phyloP scores from a whole-genome alignment of 352 stramenopile species.

The Globisporangium mamillatum region DNA sequence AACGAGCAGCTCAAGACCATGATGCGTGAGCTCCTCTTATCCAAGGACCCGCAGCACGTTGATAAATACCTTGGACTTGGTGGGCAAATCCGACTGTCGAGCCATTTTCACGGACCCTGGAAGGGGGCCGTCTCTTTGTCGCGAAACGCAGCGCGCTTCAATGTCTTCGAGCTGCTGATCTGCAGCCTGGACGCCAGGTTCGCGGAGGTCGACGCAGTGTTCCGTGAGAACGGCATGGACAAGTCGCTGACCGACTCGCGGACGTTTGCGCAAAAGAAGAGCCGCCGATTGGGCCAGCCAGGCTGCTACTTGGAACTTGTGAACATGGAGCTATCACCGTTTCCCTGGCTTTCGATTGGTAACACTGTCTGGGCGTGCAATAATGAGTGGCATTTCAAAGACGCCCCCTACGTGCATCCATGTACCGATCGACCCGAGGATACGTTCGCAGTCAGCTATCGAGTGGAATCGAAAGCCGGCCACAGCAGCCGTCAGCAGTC shows the following conservation, averaged over 20 bases:
- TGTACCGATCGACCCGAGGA: too few relatives aligned
- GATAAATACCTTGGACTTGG: neutral
- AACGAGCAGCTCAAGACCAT: slow-evolving; percentile 6
- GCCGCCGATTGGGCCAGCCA: neutral
- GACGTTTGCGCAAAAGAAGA: slow-evolving; percentile 10
- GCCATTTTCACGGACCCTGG: neutral
- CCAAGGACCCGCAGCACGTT: too few relatives aligned
- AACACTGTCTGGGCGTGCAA: slow-evolving; percentile 6
- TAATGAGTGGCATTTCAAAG: neutral
- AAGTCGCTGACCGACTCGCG: slow-evolving; percentile 9
- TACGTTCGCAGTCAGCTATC: too few relatives aligned
- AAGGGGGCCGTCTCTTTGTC: neutral
- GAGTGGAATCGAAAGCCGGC: too few relatives aligned
- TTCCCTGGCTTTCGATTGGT: neutral
- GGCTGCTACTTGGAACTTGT: slow-evolving; percentile 10
- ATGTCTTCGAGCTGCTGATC: slow-evolving; percentile 7
- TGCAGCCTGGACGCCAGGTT: slow-evolving; percentile 1
- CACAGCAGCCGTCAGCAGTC: neutral
- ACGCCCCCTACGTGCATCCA: too few relatives aligned
- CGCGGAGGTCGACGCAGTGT: slow-evolving; percentile 9
- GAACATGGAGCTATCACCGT: slow-evolving; percentile 6
- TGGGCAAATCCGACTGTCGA: neutral
- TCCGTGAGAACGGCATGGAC: slow-evolving; percentile 14
- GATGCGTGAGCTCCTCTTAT: neutral
- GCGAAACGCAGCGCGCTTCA: neutral